These are phyloP conservation scores for Zasmidium angulare DNA, from an alignment of 2,329 filamentous ascomycete genomes.

Conservation along the genomic window DNA sequence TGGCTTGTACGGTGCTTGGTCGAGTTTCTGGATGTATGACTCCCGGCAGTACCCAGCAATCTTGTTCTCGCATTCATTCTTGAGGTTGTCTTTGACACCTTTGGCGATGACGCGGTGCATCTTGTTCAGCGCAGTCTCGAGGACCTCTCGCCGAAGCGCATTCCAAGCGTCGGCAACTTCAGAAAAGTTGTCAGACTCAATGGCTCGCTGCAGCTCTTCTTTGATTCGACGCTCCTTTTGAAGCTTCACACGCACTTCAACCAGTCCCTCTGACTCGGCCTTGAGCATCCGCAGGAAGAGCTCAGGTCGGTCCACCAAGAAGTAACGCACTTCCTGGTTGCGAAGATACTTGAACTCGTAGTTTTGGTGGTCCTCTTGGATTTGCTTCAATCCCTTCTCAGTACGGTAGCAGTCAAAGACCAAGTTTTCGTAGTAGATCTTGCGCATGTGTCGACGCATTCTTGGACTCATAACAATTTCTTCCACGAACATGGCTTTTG, in stretches of 20 bases:
- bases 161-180: conserved; percentile 96
- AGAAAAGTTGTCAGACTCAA: conserved; percentile 93
- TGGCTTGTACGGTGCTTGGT: conserved; percentile 94
- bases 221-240: conserved; percentile 75
- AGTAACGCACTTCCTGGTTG: conserved; percentile 67
- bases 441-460: conserved; percentile 82
- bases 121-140: conserved; percentile 78
- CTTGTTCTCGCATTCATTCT: conserved; percentile 90
- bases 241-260: conserved; percentile 80
- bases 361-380: conserved; percentile 92
- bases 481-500: conserved; percentile 85
- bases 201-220: conserved; percentile 74
- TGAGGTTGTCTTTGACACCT: conserved; percentile 90
- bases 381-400: conserved; percentile 88
- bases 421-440: conserved; percentile 78
- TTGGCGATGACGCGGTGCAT: conserved; percentile 82
- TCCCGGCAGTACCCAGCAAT: conserved; percentile 86
- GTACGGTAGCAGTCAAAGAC: conserved; percentile 86
- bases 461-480: conserved; percentile 85
- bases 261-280: conserved; percentile 88
- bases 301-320: conserved; percentile 81
- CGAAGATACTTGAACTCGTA: conserved; percentile 97
- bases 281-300: conserved; percentile 96
- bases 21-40: conserved; percentile 83
- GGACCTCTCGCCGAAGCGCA: conserved; percentile 75